A percentile compares a stretch with the other conserved stretches of the same genome.
Evolutionary conservation across 208 protist species (phyloP).

Genomic region (Angomonas deanei): DNA sequence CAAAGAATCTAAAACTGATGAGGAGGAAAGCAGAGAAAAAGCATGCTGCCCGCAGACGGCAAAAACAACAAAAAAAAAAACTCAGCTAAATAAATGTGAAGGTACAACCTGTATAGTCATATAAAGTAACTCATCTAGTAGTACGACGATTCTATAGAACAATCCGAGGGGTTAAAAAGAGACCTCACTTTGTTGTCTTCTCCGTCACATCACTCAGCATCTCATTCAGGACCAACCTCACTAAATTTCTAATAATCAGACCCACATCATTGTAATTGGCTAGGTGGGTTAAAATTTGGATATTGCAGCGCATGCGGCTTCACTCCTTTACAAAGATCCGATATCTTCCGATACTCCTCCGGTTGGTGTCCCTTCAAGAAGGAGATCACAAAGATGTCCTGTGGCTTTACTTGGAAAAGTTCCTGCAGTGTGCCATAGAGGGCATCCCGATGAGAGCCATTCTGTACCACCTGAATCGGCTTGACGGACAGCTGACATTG

Average conservation of each 20-base stretch:
- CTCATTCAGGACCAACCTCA: slow-evolving; percentile 64
- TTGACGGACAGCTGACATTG: slow-evolving; percentile 59
- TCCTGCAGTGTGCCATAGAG: slow-evolving; percentile 70
- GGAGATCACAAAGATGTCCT: slow-evolving; percentile 73
- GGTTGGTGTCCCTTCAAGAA: slow-evolving; percentile 76
- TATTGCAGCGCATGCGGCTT: slow-evolving; percentile 55
- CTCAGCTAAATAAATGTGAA: too few relatives aligned
- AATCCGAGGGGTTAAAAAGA: too few relatives aligned
- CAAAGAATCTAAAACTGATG: not conserved
- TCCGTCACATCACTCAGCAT: slow-evolving; percentile 29
- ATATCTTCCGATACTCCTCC: slow-evolving; percentile 78
- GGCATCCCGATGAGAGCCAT: slow-evolving; percentile 62
- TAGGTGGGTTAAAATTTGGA: slow-evolving; percentile 73
- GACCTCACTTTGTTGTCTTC: not conserved
- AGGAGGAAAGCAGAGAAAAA: not conserved
- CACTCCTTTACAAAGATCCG: slow-evolving; percentile 63
- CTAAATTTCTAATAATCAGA: slow-evolving; percentile 79
- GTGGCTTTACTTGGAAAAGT: slow-evolving; percentile 60
- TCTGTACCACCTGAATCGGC: slow-evolving; percentile 54
- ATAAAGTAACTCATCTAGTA: too few relatives aligned
- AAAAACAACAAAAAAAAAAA: not conserved
- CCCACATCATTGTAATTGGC: slow-evolving; percentile 82
- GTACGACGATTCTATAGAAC: too few relatives aligned
- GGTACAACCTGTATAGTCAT: too few relatives aligned
- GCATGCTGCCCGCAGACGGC: not conserved